Conservation (phyloP, 331 rosid genomes). For the Quercus lobata region DNA sequence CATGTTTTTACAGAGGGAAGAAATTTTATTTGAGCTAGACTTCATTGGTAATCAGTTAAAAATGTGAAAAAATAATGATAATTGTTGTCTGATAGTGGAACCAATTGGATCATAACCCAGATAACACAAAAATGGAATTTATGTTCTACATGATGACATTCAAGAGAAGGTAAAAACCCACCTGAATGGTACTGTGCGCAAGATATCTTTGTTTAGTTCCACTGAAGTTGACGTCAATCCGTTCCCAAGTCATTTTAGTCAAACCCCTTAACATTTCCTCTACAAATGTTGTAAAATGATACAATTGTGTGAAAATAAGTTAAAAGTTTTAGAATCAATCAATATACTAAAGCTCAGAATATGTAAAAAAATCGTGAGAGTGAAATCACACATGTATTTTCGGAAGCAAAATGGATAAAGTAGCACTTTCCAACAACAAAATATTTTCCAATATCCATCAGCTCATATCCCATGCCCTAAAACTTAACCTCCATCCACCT, state of each 20-base stretch:
- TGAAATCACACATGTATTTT: not conserved
- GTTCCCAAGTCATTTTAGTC: conserved; percentile 76
- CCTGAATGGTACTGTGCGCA: conserved; percentile 90
- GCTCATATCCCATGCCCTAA: not conserved
- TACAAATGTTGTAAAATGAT: conserved; percentile 19
- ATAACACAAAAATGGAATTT: not conserved
- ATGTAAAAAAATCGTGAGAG: not conserved
- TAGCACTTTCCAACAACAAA: not conserved
- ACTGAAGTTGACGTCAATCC: conserved; percentile 76
- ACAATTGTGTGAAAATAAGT: conserved; percentile 1
- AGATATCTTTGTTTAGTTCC: conserved; percentile 56
- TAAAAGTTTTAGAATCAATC: not conserved
- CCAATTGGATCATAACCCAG: not conserved
- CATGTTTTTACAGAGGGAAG: not conserved
- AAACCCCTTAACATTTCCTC: conserved; percentile 83
- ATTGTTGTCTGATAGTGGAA: not conserved
- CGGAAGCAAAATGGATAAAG: not conserved
- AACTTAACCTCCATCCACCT: not conserved
- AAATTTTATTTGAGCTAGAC: not conserved
- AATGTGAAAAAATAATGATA: not conserved
- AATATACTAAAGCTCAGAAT: not conserved
- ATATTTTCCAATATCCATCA: not conserved
- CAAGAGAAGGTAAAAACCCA: conserved; percentile 28
- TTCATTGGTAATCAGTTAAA: not conserved
- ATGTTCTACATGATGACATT: not conserved